phyloP scores from a whole-genome alignment of 192 early-diverging fungal species.

The Tieghemiomyces parasiticus region DNA sequence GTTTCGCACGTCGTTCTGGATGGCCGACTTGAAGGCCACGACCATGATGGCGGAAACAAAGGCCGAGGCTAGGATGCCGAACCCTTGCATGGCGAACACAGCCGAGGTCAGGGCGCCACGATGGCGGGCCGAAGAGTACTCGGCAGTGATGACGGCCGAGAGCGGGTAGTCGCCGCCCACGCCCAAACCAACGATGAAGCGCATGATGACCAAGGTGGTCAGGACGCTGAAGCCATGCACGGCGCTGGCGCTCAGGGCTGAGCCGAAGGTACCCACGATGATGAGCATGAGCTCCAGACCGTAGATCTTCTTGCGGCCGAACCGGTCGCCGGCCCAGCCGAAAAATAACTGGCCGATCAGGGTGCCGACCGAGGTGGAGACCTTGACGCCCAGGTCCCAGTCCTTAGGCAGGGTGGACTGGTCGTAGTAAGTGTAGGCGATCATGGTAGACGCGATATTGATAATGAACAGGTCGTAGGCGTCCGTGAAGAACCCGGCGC shows the following conservation, averaged over 20 bases:
- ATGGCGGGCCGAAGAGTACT: constrained; percentile 66
- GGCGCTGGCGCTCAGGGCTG: constrained; percentile 51
- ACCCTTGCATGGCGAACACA: constrained; percentile 89
- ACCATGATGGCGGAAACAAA: constrained; percentile 60
- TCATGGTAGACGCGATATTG: constrained; percentile 78
- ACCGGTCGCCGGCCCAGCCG: constrained; percentile 74
- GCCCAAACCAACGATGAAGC: constrained; percentile 83
- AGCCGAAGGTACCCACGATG: constrained; percentile 71
- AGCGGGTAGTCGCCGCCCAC: constrained; percentile 94
- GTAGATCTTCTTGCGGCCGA: constrained; percentile 83
- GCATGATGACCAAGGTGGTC: constrained; percentile 70
- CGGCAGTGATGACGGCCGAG: constrained; percentile 84
- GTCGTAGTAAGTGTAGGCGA: constrained; percentile 51
- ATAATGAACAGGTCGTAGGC: constrained; percentile 96
- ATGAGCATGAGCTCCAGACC: constrained; percentile 81
- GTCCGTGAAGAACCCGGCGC: constrained; percentile 81
- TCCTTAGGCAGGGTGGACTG: constrained; percentile 40
- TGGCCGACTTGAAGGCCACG: constrained; percentile 48
- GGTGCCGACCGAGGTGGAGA: constrained; percentile 75
- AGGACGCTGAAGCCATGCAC: constrained; percentile 51
- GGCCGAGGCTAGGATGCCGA: constrained; percentile 72
- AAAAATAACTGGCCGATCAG: constrained; percentile 83
- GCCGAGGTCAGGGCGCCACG: constrained; percentile 81
- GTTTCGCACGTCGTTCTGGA: constrained; percentile 41
- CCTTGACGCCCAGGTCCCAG: constrained; percentile 77